phyloP scores from a whole-genome alignment of 495 filamentous ascomycete species.

The Talaromyces liani region DNA sequence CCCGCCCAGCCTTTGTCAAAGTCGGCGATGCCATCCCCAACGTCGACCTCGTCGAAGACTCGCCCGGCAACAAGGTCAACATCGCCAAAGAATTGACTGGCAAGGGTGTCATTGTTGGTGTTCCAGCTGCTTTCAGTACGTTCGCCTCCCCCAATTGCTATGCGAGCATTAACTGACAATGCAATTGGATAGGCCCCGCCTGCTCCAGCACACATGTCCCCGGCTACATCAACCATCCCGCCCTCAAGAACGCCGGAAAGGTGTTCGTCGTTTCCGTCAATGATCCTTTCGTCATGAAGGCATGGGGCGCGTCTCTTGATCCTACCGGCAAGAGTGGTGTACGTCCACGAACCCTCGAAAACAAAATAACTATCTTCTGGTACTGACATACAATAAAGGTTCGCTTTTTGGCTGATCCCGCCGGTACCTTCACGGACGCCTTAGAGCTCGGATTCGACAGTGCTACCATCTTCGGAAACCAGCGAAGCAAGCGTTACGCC shows the following conservation, averaged over 20 bases:
- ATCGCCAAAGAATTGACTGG: constrained; percentile 66
- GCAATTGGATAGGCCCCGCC: constrained; percentile 41
- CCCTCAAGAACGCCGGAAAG: constrained; percentile 64
- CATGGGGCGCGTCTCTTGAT: constrained; percentile 71
- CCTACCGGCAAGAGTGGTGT: constrained; percentile 64
- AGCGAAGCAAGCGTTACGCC: constrained; percentile 84
- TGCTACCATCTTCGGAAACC: constrained; percentile 73
- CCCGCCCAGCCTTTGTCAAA: constrained; percentile 46
- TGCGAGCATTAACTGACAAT: not conserved
- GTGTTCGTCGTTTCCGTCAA: constrained; percentile 90
- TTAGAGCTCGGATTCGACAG: constrained; percentile 82
- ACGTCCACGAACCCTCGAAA: constrained; percentile 27
- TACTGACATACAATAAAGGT: constrained; percentile 36
- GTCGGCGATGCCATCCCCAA: constrained; percentile 60
- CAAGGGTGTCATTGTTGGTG: constrained; percentile 77
- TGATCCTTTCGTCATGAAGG: constrained; percentile 95
- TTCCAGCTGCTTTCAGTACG: constrained; percentile 82
- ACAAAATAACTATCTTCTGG: constrained; percentile 16
- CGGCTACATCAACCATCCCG: constrained; percentile 69
- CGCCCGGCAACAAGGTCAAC: constrained; percentile 78
- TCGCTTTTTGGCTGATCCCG: constrained; percentile 87
- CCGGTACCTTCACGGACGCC: constrained; percentile 74
- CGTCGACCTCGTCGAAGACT: constrained; percentile 51
- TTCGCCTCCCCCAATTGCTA: not conserved
- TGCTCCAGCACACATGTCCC: constrained; percentile 78